Percentiles rank a stretch among this genome's conserved stretches.
Conservation (phyloP, 768 basidiomycete species). For the Trametes cubensis region DNA sequence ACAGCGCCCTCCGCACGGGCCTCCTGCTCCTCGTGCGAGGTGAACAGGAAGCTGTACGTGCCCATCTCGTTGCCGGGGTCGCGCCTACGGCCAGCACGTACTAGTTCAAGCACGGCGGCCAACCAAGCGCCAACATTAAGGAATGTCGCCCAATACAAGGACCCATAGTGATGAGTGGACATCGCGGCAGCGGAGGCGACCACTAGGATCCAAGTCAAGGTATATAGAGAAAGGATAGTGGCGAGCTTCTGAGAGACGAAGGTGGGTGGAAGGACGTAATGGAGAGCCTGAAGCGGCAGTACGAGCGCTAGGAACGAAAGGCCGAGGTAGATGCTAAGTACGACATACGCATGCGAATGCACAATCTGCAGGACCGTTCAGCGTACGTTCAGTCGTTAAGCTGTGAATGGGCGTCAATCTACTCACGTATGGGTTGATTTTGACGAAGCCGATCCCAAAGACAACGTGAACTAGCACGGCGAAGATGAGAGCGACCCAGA, state of each 20-base stretch:
- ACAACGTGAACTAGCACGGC: conserved; percentile 48
- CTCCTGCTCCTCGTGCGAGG: conserved; percentile 8
- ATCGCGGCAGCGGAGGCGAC: conserved; percentile 51
- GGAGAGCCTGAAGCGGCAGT: conserved; percentile 42
- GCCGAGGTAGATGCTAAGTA: conserved; percentile 51
- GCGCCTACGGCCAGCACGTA: conserved; percentile 40
- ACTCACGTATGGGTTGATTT: conserved; percentile 68
- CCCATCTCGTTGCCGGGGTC: conserved; percentile 24
- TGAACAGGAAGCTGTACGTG: conserved; percentile 18
- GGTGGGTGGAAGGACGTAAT: conserved; percentile 32
- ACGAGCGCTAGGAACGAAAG: conserved; percentile 54
- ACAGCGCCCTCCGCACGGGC: conserved; percentile 15
- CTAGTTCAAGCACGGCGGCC: conserved; percentile 40
- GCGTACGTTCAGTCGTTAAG: neutral
- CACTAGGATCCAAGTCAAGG: conserved; percentile 62
- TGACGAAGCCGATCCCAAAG: conserved; percentile 51
- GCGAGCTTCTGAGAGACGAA: conserved; percentile 53
- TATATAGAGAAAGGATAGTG: conserved; percentile 55
- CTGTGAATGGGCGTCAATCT: neutral
- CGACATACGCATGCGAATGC: conserved; percentile 58
- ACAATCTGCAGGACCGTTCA: conserved; percentile 49
- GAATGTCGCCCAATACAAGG: conserved; percentile 57
- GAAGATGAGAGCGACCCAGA: conserved; percentile 61
- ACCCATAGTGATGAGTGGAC: conserved; percentile 47
- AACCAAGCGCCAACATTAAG: conserved; percentile 54